Evolutionary conservation across 140 eudicot species (phyloP), one percentile per base, ranked within the genome.

Genomic region (Oenanthe javanica): DNA sequence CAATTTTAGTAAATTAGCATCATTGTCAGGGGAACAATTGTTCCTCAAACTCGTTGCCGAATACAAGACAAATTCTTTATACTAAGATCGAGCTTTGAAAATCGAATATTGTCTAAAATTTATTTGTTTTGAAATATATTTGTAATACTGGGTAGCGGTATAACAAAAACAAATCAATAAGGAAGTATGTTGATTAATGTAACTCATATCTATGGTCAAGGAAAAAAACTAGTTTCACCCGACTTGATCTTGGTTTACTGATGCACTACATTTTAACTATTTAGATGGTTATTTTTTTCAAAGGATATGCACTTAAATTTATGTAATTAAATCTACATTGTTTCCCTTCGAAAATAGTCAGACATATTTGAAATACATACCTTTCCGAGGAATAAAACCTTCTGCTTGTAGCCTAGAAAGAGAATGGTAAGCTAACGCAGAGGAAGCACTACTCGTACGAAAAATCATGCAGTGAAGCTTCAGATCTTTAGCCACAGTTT

Each of bases 401-500:
- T 55, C 79, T 72, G 85, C 61, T 54, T 11, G 61, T 15, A 52
- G 79, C 48, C 64, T 49, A n/a, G 71, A 25, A 54, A 83, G 36
- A 73, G 72, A 16, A 40, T 4, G 15, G 72, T 36, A 72, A 19
- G 82, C 79, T 19, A 52, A 72, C 14, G 38, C 43, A 55, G 72
- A 13, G 2, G 82, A 14, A 69, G 79, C 79, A 47, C 75, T 57
- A 57, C 36, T 42, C 2, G 85, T 57, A 19, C 66, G 61, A 45
- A 83, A 43, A 19, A 71, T 72, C n/a, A 83, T 78, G 82, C 80
- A 79, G 6, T 31, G 83, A 48, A 83, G 80, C 46, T 75, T 63
- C 77, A 83, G 49, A 36, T 75, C 23, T 47, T 21, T 79, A 48
- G 86, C 86, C 80, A 73, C 83, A 1, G 52, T 45, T 18, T 74